phyloP scores from a whole-genome alignment of 2,329 filamentous ascomycete genomes.

The Rutstroemia sp. region DNA sequence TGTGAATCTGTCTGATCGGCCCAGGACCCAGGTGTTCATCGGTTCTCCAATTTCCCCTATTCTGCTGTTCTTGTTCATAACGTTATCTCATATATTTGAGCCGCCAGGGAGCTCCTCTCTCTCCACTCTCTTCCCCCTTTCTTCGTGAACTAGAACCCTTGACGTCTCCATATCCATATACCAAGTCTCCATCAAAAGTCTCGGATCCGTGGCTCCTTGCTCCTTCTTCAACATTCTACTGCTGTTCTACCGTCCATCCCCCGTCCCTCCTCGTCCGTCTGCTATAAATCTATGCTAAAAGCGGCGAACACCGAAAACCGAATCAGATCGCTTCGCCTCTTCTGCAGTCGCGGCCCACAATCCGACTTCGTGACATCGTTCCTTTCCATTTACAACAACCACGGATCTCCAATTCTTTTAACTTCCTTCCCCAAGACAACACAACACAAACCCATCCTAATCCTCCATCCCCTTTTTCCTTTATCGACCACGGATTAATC shows the following conservation, averaged over 20 bases:
- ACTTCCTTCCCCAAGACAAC: slow-evolving; percentile 5
- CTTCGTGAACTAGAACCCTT: not conserved
- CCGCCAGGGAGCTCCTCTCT: no score
- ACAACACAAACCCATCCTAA: not conserved
- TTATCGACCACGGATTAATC: slow-evolving; percentile 10
- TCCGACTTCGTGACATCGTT: slow-evolving; percentile 10
- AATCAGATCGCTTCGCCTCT: slow-evolving; percentile 10
- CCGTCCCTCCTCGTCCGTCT: not conserved
- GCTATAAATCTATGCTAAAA: not conserved
- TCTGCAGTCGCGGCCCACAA: slow-evolving; percentile 10
- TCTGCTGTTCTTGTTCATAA: no score
- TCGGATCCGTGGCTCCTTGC: not conserved
- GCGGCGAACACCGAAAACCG: slow-evolving; percentile 1
- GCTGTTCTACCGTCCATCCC: not conserved
- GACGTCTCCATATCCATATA: not conserved
- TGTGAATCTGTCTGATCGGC: no score
- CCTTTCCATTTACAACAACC: slow-evolving; percentile 11
- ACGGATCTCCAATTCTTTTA: slow-evolving; percentile 12
- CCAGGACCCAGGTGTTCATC: no score
- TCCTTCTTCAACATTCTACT: slow-evolving; percentile 2
- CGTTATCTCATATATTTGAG: no score
- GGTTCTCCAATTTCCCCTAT: no score
- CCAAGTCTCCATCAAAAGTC: not conserved
- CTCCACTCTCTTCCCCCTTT: not conserved
- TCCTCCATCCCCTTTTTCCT: slow-evolving; percentile 6